A percentile compares a stretch with the other conserved stretches of the same genome.
Evolutionary conservation across 1,139 yeast species (phyloP).

Genomic region (Hanseniaspora uvarum): DNA sequence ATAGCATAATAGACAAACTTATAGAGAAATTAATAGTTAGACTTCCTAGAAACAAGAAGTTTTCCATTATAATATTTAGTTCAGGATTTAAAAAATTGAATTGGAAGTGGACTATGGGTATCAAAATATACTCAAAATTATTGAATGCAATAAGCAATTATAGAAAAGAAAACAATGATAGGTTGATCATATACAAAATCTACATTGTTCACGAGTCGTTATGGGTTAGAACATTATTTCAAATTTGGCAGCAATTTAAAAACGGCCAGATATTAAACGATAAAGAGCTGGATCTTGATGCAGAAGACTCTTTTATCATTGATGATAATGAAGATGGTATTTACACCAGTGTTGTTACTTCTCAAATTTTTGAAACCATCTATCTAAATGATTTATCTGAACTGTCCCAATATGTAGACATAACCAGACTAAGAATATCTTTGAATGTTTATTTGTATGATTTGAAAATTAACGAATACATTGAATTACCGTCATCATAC

Average conservation of each 20-base stretch:
- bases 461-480: constrained; percentile 30
- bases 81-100: constrained; percentile 57
- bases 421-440: constrained; percentile 67
- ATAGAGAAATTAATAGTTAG: constrained; percentile 32
- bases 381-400: constrained; percentile 40
- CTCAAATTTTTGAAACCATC: constrained; percentile 34
- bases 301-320: constrained; percentile 22
- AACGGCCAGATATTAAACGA: constrained; percentile 36
- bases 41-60: constrained; percentile 45
- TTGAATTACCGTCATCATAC: constrained; percentile 31
- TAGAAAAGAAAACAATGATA: constrained; percentile 11
- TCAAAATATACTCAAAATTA: constrained; percentile 60
- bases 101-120: constrained; percentile 63
- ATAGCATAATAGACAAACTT: constrained; percentile 35
- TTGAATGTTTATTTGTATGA: constrained; percentile 60
- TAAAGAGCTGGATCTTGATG: constrained; percentile 20
- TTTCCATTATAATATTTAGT: constrained; percentile 62
- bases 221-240: constrained; percentile 73
- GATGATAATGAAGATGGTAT: constrained; percentile 24
- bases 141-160: constrained; percentile 49
- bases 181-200: constrained; percentile 40
- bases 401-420: constrained; percentile 56
- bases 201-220: constrained; percentile 87
- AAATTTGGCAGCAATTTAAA: constrained; percentile 55
- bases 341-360: constrained; percentile 17